phyloP scores from a whole-genome alignment of 2,329 filamentous ascomycete species.

The Aureobasidium sp. region DNA sequence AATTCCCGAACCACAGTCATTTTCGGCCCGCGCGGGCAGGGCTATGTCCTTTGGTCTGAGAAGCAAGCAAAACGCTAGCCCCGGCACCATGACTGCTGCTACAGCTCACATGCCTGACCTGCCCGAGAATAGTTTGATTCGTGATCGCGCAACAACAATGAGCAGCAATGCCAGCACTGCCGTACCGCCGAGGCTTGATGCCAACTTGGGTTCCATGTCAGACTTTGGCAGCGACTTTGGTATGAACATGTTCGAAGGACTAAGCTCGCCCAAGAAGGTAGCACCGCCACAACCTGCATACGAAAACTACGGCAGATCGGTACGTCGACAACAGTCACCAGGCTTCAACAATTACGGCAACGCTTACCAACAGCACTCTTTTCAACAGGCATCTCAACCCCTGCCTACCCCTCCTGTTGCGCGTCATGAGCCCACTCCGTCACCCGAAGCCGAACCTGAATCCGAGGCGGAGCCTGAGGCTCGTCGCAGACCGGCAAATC shows the following conservation, averaged over 20 bases:
- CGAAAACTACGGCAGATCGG: slow-evolving; percentile 19
- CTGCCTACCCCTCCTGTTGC: slow-evolving; percentile 19
- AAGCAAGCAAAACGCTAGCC: slow-evolving; percentile 25
- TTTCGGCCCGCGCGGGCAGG: slow-evolving; percentile 38
- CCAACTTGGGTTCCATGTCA: slow-evolving; percentile 23
- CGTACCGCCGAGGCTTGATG: slow-evolving; percentile 26
- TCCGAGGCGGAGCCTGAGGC: neutral
- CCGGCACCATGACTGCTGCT: neutral
- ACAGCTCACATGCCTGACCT: slow-evolving; percentile 11
- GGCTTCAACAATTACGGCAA: slow-evolving; percentile 1
- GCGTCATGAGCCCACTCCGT: neutral
- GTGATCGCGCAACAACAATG: slow-evolving; percentile 37
- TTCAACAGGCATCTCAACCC: slow-evolving; percentile 21
- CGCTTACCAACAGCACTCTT: neutral
- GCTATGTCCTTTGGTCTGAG: slow-evolving; percentile 47
- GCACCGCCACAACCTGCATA: slow-evolving; percentile 19
- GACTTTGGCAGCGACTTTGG: slow-evolving; percentile 31
- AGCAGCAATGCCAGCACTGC: slow-evolving; percentile 37
- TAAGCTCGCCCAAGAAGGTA: slow-evolving; percentile 20
- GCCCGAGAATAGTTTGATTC: slow-evolving; percentile 20
- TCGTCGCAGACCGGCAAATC: slow-evolving; percentile 5
- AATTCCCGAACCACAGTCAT: slow-evolving; percentile 22
- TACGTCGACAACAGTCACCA: slow-evolving; percentile 17
- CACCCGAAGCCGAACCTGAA: neutral
- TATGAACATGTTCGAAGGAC: slow-evolving; percentile 29